Conservation (phyloP, 352 stramenopile species). For the Blastocystis sp. region DNA sequence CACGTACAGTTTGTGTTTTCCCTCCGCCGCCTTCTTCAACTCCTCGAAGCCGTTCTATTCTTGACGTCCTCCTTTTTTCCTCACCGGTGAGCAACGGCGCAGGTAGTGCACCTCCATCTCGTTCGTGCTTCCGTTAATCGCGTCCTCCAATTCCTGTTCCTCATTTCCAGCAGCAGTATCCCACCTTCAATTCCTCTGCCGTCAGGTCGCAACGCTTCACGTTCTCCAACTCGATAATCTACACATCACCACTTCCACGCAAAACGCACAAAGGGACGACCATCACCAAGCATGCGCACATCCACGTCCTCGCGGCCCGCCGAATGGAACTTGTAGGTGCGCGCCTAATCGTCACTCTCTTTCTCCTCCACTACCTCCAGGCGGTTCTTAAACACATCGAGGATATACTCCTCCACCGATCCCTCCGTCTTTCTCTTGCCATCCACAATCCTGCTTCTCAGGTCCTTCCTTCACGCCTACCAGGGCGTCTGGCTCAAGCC, state of each 20-base stretch:
- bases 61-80: not conserved
- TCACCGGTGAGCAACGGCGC: slow-evolving; percentile 2
- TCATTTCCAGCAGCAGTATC: not conserved
- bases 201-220: slow-evolving; percentile 78
- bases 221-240: slow-evolving; percentile 73
- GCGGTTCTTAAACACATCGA: slow-evolving; percentile 76
- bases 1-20: slow-evolving; percentile 75
- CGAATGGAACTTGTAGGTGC: slow-evolving; percentile 87
- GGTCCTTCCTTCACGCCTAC: slow-evolving; percentile 58
- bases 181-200: slow-evolving; percentile 73
- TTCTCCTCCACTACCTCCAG: slow-evolving; percentile 74
- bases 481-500: slow-evolving; percentile 85
- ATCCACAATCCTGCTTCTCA: slow-evolving; percentile 75
- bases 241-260: not conserved
- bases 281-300: slow-evolving; percentile 90
- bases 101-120: slow-evolving; percentile 69
- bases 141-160: slow-evolving; percentile 30
- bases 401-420: slow-evolving; percentile 84
- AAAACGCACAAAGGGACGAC: slow-evolving; percentile 74
- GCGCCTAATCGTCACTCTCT: slow-evolving; percentile 65
- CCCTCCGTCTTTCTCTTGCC: slow-evolving; percentile 80
- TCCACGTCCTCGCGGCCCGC: slow-evolving; percentile 93
- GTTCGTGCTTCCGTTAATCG: slow-evolving; percentile 52
- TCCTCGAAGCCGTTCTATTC: slow-evolving; percentile 70
- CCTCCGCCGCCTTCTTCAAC: slow-evolving; percentile 73